A percentile compares a stretch with the other conserved stretches of the same genome.
These are phyloP conservation scores for Parathielavia appendiculata DNA, from an alignment of 495 filamentous ascomycete genomes.

Conservation along the genomic window DNA sequence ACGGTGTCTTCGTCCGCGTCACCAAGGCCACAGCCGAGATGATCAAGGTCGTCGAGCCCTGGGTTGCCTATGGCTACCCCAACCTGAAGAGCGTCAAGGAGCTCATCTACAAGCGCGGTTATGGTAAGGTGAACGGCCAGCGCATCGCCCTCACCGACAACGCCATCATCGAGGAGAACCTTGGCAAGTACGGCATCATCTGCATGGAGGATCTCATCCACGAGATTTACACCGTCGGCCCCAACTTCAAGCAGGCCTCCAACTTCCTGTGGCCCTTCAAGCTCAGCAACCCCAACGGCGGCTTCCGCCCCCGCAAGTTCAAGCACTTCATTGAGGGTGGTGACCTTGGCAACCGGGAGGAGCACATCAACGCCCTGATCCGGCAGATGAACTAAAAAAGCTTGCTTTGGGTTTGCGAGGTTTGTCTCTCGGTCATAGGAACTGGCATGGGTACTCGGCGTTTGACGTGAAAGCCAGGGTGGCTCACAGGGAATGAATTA, in stretches of 20 bases:
- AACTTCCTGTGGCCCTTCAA: constrained; percentile 99
- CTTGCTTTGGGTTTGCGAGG: constrained; percentile 27
- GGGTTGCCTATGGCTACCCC: constrained; percentile 98
- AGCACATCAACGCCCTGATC: constrained; percentile 95
- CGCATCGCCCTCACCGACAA: constrained; percentile 96
- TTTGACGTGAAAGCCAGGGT: constrained; percentile 25
- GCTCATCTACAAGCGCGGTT: constrained; percentile 99
- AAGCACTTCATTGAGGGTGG: constrained; percentile 99
- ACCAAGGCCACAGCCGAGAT: constrained; percentile 98
- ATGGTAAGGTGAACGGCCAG: constrained; percentile 96
- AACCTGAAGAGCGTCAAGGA: constrained; percentile 98
- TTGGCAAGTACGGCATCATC: constrained; percentile 98
- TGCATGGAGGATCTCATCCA: constrained; percentile 99
- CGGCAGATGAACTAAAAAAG: constrained; percentile 90
- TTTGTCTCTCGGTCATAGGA: constrained; percentile 35
- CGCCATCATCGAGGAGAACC: constrained; percentile 88
- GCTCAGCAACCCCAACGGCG: constrained; percentile 93
- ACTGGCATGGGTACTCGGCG: constrained; percentile 35
- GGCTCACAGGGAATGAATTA: constrained; percentile 33
- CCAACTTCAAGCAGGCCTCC: constrained; percentile 99
- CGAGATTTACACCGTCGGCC: constrained; percentile 97
- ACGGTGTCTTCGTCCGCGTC: constrained; percentile 93
- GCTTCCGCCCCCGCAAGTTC: constrained; percentile 95
- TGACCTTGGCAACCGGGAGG: constrained; percentile 96
- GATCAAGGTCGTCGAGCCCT: constrained; percentile 96